Conservation (phyloP, 768 basidiomycete genomes). For the Phanerochaete sordida region DNA sequence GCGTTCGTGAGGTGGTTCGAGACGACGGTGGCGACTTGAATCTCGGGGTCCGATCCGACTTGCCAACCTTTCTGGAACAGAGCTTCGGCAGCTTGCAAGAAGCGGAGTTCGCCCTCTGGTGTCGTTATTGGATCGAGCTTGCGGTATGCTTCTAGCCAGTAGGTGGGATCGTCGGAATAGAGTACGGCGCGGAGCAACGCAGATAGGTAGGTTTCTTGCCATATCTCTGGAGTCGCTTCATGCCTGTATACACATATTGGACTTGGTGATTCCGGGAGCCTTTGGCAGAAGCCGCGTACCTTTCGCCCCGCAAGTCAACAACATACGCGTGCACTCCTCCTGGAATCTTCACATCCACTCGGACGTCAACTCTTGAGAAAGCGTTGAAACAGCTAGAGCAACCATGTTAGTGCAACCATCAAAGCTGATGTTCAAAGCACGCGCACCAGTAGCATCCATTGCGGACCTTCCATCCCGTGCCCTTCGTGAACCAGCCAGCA, state of each 20-base stretch:
- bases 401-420: background rate
- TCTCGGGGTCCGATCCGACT: constrained; percentile 97
- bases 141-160: constrained; percentile 89
- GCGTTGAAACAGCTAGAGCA: constrained; percentile 87
- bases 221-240: constrained; percentile 86
- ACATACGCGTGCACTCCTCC: constrained; percentile 95
- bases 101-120: constrained; percentile 83
- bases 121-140: constrained; percentile 93
- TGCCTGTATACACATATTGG: constrained; percentile 46
- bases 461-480: constrained; percentile 83
- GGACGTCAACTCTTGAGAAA: constrained; percentile 92
- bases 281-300: constrained; percentile 47
- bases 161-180: constrained; percentile 93
- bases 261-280: constrained; percentile 6
- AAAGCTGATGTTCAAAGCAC: background rate
- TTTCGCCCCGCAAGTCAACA: constrained; percentile 90
- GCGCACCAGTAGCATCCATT: constrained; percentile 90
- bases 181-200: constrained; percentile 88
- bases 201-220: constrained; percentile 97
- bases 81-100: constrained; percentile 86
- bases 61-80: constrained; percentile 96
- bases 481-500: constrained; percentile 88
- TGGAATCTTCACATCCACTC: constrained; percentile 98
- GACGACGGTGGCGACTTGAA: constrained; percentile 94
- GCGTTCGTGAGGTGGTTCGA: constrained; percentile 49